These are phyloP conservation scores for Clonostachys rhizophaga DNA, from an alignment of 2,329 filamentous ascomycete genomes.

Conservation along the genomic window DNA sequence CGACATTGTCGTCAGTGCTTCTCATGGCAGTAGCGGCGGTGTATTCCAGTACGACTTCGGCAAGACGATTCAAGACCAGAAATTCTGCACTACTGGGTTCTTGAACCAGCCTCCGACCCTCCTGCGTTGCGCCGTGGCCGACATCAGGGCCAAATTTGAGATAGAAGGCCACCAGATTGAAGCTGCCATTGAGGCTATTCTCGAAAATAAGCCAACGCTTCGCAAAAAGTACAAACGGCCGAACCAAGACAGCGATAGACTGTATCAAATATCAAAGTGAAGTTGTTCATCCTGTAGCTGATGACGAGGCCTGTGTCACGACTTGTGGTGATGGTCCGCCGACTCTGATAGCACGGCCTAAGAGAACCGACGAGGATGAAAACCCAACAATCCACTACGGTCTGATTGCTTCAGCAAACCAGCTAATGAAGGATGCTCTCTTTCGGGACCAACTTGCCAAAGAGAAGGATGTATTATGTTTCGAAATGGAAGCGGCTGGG, in stretches of 20 bases:
- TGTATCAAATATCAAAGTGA: neutral
- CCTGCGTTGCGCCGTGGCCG: neutral
- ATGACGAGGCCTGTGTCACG: neutral
- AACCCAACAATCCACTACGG: conserved; percentile 10
- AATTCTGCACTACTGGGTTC: conserved; percentile 1
- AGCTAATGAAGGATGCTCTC: conserved; percentile 10
- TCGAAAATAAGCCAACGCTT: neutral
- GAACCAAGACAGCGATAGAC: neutral
- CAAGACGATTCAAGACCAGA: conserved; percentile 4
- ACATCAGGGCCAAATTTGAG: neutral
- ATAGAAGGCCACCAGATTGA: neutral
- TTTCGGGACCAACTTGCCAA: conserved; percentile 13
- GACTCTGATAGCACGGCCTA: neutral
- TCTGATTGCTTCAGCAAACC: conserved; percentile 5
- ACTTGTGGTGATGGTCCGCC: neutral
- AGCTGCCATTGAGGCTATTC: neutral
- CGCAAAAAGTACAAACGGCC: neutral
- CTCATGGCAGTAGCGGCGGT: neutral
- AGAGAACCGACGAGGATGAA: neutral
- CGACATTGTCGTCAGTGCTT: conserved; percentile 21
- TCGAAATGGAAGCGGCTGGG: conserved; percentile 7
- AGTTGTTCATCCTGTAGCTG: neutral
- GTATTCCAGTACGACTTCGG: conserved; percentile 8
- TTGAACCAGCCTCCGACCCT: conserved; percentile 2
- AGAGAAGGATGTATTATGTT: conserved; percentile 7